Evolutionary conservation across 768 basidiomycete genomes (phyloP).

Genomic region (Mycena vulgaris): DNA sequence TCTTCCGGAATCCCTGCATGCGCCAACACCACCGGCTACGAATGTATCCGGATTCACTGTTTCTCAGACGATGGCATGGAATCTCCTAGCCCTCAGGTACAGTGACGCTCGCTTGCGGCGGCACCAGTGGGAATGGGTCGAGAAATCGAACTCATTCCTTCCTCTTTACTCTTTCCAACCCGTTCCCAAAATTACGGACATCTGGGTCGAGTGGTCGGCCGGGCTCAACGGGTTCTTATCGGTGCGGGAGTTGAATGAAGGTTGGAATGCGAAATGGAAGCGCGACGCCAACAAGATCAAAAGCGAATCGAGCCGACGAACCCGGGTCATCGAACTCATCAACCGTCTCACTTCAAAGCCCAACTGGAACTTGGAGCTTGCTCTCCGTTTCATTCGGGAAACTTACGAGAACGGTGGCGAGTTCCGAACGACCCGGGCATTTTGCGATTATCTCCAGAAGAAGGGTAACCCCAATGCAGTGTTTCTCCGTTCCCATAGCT

Average conservation of each 20-base stretch:
- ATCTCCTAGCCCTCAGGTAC: neutral
- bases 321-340: conserved; percentile 1
- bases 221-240: conserved; percentile 20
- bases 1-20: neutral
- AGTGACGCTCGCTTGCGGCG: neutral
- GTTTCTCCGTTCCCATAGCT: no score
- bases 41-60: neutral
- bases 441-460: conserved; percentile 19
- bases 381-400: conserved; percentile 9
- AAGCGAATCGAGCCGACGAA: conserved; percentile 14
- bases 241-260: conserved; percentile 12
- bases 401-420: neutral
- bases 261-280: conserved; percentile 8
- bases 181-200: conserved; percentile 9
- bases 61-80: conserved; percentile 7
- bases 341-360: neutral
- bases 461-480: no score
- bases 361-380: conserved; percentile 24
- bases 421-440: neutral
- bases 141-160: neutral
- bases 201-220: conserved; percentile 12
- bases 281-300: neutral
- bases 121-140: conserved; percentile 19
- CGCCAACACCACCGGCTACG: no score
- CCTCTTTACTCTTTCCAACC: conserved; percentile 6